phyloP scores from a whole-genome alignment of 495 filamentous ascomycete species.

The Penicillium dipodomyicola region DNA sequence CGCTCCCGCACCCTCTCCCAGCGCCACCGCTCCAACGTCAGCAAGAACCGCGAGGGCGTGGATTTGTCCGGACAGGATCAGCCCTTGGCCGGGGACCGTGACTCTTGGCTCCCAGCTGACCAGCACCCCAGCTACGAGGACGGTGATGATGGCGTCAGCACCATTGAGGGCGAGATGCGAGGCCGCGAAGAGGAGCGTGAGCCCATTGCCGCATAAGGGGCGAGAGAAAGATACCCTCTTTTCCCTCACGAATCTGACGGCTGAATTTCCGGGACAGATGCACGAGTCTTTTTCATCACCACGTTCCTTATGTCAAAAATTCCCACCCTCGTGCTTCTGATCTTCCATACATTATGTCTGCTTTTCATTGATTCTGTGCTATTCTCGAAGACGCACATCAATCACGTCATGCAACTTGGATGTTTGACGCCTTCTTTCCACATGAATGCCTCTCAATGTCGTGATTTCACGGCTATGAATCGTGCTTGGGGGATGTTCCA shows the following conservation, averaged over 20 bases:
- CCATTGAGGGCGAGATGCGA: conserved; percentile 52
- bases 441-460: conserved; percentile 13
- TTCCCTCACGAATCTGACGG: conserved; percentile 19
- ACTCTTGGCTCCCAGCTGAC: conserved; percentile 83
- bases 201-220: conserved; percentile 30
- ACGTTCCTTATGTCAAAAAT: conserved; percentile 4
- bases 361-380: neutral
- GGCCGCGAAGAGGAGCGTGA: conserved; percentile 62
- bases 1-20: conserved; percentile 84
- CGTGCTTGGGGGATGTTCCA: conserved; percentile 16
- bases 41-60: conserved; percentile 57
- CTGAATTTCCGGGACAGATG: neutral
- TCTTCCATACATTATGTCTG: neutral
- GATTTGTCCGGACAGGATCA: conserved; percentile 84
- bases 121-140: conserved; percentile 68
- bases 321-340: neutral
- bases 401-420: conserved; percentile 11
- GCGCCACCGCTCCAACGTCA: conserved; percentile 68
- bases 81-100: conserved; percentile 72
- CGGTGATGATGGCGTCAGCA: conserved; percentile 54
- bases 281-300: neutral
- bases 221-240: conserved; percentile 4
- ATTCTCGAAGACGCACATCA: neutral
- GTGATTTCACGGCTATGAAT: conserved; percentile 19
- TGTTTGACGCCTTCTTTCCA: conserved; percentile 3